These are phyloP conservation scores for Hymenoscyphus fraxineus DNA, from an alignment of 2,329 filamentous ascomycete genomes.

Conservation along the genomic window DNA sequence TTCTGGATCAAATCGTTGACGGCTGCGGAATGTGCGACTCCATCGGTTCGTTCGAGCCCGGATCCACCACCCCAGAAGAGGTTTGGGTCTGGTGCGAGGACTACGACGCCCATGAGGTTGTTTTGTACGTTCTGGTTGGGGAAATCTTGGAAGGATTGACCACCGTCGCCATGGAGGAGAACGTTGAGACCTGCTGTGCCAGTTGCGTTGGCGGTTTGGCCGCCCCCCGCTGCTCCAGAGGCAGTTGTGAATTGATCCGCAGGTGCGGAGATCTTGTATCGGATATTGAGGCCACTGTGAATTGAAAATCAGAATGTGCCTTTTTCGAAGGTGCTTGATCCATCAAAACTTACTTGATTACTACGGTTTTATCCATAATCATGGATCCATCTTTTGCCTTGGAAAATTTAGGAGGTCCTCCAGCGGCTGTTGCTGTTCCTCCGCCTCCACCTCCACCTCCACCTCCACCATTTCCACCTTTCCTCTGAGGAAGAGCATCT, in stretches of 20 bases:
- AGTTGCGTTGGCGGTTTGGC: conserved; percentile 28
- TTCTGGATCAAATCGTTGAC: conserved; percentile 49
- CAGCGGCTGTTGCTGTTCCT: conserved; percentile 5
- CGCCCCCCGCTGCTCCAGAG: conserved; percentile 47
- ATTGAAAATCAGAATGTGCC: conserved; percentile 15
- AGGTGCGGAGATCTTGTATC: conserved; percentile 54
- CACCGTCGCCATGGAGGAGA: conserved; percentile 57
- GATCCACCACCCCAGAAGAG: conserved; percentile 56
- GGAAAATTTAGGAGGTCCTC: conserved; percentile 15
- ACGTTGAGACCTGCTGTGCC: conserved; percentile 51
- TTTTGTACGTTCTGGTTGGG: conserved; percentile 71
- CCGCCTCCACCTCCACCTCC: neutral
- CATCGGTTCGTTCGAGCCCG: conserved; percentile 51
- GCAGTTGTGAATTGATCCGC: conserved; percentile 49
- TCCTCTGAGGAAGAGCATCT: conserved; percentile 24
- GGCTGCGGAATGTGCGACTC: conserved; percentile 52
- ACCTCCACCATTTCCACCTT: conserved; percentile 1
- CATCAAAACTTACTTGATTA: conserved; percentile 45
- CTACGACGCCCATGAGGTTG: conserved; percentile 70
- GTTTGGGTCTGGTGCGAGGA: conserved; percentile 55
- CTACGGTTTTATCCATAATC: conserved; percentile 52
- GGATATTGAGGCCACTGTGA: conserved; percentile 47
- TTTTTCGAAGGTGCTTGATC: neutral
- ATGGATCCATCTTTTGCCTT: conserved; percentile 50
- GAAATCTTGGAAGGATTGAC: conserved; percentile 72